Evolutionary conservation across 306 rosid species (phyloP), one percentile per base, ranked within the genome.

Genomic region (Begonia masoniana): DNA sequence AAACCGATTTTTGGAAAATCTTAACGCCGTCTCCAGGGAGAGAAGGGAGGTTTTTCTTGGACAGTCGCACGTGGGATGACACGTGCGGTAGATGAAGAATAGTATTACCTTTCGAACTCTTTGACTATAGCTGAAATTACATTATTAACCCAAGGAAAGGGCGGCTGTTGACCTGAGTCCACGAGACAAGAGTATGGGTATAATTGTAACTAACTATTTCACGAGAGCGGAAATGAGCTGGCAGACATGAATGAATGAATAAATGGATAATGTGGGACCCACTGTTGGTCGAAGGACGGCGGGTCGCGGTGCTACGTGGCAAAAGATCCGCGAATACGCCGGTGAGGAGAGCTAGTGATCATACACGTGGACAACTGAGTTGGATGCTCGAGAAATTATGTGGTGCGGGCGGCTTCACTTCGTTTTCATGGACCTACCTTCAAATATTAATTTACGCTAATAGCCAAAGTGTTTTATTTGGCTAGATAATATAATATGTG

Each of bases 221-320:
- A 26, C 36, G 36, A 10, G 63, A 49, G 51, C 36, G 24, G 53
- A 58, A 54, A 4, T 63, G 69, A 10, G 69, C 61, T 66, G 74
- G 70, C 57, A 13, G 74, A 70, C 74, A 71, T 59, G 62, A 53
- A 49, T 59, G 62, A 53, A 49, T 74, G 61, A 65, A 46, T 12
- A 13, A 56, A 50, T 69, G 70, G 79, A 72, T 71, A 67, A 61
- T 5, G 62, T 59, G 75, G 72, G 79, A 16, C 66, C 74, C 62
- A 13, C 10, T 7, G 2, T 13, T 49, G 59, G 57, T 26, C 24
- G 56, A 50, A 48, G 41, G 74, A 51, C 76, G 78, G 76, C 78
- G 56, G 47, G 10, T 31, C 9, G 39, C 14, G 49, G 43, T 55
- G 42, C 13, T 62, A 68, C 77, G 81, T 68, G 69, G 61, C 43